These are phyloP conservation scores for Suillus plorans DNA, from an alignment of 768 basidiomycete species.

Conservation along the genomic window DNA sequence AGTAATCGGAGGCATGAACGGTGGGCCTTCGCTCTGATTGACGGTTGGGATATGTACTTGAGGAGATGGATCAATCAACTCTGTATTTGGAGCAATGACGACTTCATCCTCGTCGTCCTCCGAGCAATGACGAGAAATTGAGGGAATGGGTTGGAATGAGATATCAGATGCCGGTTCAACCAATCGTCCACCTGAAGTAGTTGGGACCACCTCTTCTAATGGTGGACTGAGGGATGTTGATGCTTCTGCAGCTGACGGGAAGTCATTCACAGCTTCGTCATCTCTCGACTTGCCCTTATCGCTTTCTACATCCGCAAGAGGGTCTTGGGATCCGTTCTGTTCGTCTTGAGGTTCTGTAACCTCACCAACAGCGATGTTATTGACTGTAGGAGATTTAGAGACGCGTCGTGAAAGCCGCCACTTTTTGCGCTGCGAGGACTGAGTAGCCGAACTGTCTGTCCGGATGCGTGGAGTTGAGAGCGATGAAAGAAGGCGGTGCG, in stretches of 20 bases:
- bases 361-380: constrained; percentile 15
- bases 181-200: constrained; percentile 11
- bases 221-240: not conserved
- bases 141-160: not conserved
- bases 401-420: constrained; percentile 33
- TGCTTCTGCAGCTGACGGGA: not conserved
- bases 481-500: constrained; percentile 36
- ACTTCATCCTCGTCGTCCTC: constrained; percentile 19
- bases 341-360: constrained; percentile 23
- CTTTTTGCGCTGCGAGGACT: constrained; percentile 20
- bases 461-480: constrained; percentile 15
- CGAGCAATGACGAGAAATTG: not conserved
- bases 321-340: constrained; percentile 27
- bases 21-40: constrained; percentile 14
- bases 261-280: constrained; percentile 3
- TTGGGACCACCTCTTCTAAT: constrained; percentile 2
- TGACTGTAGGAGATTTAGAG: constrained; percentile 28
- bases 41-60: constrained; percentile 11
- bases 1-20: constrained; percentile 12
- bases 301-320: constrained; percentile 21
- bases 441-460: constrained; percentile 9
- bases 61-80: constrained; percentile 8
- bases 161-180: constrained; percentile 14
- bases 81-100: constrained; percentile 19
- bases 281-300: constrained; percentile 36